These are phyloP conservation scores for Elaeagnus macrophylla DNA, from an alignment of 306 rosid genomes.

Conservation along the genomic window DNA sequence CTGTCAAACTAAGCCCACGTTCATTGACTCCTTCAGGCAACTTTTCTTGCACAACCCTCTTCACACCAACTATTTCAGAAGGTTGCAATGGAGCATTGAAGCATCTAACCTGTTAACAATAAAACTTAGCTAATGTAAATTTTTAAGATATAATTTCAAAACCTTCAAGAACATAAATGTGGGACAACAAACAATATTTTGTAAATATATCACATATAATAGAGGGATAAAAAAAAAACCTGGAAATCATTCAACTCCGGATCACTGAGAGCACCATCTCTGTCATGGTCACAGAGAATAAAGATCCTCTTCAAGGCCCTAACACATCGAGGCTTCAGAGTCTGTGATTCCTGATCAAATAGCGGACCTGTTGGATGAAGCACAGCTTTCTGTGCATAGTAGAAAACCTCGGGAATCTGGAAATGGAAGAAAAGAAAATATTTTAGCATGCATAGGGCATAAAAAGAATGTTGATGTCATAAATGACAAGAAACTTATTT, in stretches of 20 bases:
- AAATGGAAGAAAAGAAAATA: conserved; percentile 6
- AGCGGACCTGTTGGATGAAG: conserved; percentile 89
- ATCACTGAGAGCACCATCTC: conserved; percentile 65
- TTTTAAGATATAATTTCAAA: too few relatives aligned
- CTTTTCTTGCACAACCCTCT: conserved; percentile 89
- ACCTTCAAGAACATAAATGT: too few relatives aligned
- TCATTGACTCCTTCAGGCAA: conserved; percentile 96
- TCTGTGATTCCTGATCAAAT: conserved; percentile 79
- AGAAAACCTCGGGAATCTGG: conserved; percentile 87
- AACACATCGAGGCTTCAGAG: conserved; percentile 75
- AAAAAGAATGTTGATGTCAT: neutral
- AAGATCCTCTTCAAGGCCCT: conserved; percentile 80
- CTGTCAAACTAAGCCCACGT: conserved; percentile 90
- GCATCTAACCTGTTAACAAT: conserved; percentile 73
- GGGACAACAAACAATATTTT: neutral
- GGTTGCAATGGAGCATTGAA: conserved; percentile 97
- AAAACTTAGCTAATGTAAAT: conserved; percentile 8
- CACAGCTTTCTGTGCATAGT: conserved; percentile 81
- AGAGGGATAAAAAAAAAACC: conserved; percentile 14
- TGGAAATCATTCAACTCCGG: conserved; percentile 43
- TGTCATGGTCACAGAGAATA: conserved; percentile 77
- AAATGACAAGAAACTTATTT: neutral
- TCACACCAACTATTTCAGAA: conserved; percentile 83
- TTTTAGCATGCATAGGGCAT: neutral
- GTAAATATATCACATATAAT: neutral